Evolutionary conservation across 352 stramenopile species (phyloP).

Genomic region (Phytophthora quininea): DNA sequence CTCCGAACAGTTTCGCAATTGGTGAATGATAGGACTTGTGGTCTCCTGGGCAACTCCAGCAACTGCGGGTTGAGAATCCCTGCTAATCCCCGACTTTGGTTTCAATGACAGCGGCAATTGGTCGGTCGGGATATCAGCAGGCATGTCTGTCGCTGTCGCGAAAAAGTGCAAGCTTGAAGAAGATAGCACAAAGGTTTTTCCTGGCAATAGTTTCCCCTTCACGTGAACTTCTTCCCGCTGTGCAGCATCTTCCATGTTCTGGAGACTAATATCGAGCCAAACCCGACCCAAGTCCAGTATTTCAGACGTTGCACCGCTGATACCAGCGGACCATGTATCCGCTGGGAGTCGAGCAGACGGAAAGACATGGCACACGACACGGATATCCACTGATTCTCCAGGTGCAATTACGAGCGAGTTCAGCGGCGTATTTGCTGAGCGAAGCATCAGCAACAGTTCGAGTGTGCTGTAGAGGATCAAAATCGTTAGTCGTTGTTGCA

Average conservation of each 20-base stretch:
- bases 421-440: constrained; percentile 82
- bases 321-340: constrained; percentile 46
- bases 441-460: constrained; percentile 77
- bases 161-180: constrained; percentile 84
- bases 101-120: constrained; percentile 50
- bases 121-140: constrained; percentile 49
- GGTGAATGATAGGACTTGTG: constrained; percentile 49
- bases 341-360: constrained; percentile 61
- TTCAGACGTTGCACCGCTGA: constrained; percentile 44
- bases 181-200: constrained; percentile 84
- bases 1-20: constrained; percentile 71
- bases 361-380: constrained; percentile 79
- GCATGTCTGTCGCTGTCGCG: constrained; percentile 63
- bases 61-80: constrained; percentile 38
- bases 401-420: constrained; percentile 67
- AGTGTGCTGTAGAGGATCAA: constrained; percentile 46
- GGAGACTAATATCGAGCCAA: constrained; percentile 70
- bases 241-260: constrained; percentile 63
- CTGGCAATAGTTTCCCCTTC: constrained; percentile 77
- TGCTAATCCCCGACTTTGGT: constrained; percentile 44
- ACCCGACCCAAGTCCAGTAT: constrained; percentile 70
- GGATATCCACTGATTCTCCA: constrained; percentile 85
- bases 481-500: too few relatives aligned
- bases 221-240: constrained; percentile 75
- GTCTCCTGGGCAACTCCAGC: constrained; percentile 22